A percentile compares a stretch with the other conserved stretches of the same genome.
phyloP scores from a whole-genome alignment of 768 basidiomycete species.

The Suillus ampliporus region DNA sequence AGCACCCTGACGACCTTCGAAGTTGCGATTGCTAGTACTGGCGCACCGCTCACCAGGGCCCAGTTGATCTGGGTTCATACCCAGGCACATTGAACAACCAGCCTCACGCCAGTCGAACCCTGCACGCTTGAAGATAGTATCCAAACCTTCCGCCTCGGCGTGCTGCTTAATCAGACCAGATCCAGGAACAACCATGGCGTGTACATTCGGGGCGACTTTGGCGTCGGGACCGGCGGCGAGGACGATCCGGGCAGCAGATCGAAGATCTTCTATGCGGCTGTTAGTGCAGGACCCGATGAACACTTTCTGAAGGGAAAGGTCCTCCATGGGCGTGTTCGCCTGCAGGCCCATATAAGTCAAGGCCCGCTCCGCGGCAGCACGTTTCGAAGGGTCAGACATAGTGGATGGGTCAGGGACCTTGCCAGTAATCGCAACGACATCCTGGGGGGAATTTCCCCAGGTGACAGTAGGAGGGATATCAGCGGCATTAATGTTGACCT shows the following conservation, averaged over 20 bases:
- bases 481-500: slow-evolving; percentile 78
- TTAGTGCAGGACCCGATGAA: slow-evolving; percentile 97
- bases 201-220: slow-evolving; percentile 73
- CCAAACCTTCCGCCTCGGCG: slow-evolving; percentile 90
- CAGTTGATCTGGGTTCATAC: slow-evolving; percentile 95
- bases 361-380: slow-evolving; percentile 73
- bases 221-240: slow-evolving; percentile 76
- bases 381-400: slow-evolving; percentile 68
- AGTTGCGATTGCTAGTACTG: slow-evolving; percentile 92
- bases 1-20: slow-evolving; percentile 87
- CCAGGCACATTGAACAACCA: slow-evolving; percentile 95
- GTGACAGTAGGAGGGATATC: slow-evolving; percentile 91
- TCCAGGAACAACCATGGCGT: slow-evolving; percentile 92
- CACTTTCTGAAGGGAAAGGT: slow-evolving; percentile 83
- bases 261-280: slow-evolving; percentile 91
- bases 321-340: slow-evolving; percentile 79
- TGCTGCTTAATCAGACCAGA: slow-evolving; percentile 91
- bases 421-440: slow-evolving; percentile 84
- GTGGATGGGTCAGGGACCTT: slow-evolving; percentile 75
- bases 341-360: slow-evolving; percentile 88
- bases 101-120: slow-evolving; percentile 97
- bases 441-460: slow-evolving; percentile 94
- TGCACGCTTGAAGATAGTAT: slow-evolving; percentile 84
- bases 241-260: slow-evolving; percentile 81
- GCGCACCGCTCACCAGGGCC: slow-evolving; percentile 87